These are phyloP conservation scores for Rhizopus arrhizus DNA, from an alignment of 371 early-diverging fungal species.

Conservation along the genomic window DNA sequence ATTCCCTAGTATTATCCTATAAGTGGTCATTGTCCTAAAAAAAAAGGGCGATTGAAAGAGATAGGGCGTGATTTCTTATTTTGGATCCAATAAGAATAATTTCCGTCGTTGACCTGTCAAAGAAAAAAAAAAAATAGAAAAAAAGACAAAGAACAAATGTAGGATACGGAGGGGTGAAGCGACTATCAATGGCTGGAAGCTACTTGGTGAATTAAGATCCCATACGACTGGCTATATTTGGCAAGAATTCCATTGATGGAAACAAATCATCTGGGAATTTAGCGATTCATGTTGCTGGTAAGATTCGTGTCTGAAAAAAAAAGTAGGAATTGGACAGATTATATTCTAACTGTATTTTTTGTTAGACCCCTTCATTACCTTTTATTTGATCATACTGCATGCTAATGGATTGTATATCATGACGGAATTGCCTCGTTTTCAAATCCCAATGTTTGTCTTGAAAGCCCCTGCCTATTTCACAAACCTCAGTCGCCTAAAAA, in stretches of 20 bases:
- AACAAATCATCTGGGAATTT: slow-evolving; percentile 16
- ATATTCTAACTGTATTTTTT: slow-evolving; percentile 19
- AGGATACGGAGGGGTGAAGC: slow-evolving; percentile 26
- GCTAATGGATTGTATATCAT: slow-evolving; percentile 31
- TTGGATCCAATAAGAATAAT: no score
- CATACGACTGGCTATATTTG: slow-evolving; percentile 26
- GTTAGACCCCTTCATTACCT: slow-evolving; percentile 19
- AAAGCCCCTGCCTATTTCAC: slow-evolving; percentile 29
- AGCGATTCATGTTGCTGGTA: slow-evolving; percentile 21
- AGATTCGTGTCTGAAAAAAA: slow-evolving; percentile 17
- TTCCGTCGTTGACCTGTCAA: no score
- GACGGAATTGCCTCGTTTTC: slow-evolving; percentile 29
- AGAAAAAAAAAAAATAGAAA: no score
- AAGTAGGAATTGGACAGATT: slow-evolving; percentile 5
- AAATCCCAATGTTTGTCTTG: slow-evolving; percentile 24
- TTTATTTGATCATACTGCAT: slow-evolving; percentile 32
- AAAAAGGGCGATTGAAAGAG: no score
- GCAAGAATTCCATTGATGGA: slow-evolving; percentile 24
- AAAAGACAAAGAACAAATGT: no score
- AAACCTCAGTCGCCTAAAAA: slow-evolving; percentile 16
- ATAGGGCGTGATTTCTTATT: no score
- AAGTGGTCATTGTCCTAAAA: no score
- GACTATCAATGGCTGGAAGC: slow-evolving; percentile 21
- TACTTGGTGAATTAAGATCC: slow-evolving; percentile 32
- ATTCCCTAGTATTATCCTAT: no score